Conservation (phyloP, 306 rosid species). For the Oemleria cerasiformis region DNA sequence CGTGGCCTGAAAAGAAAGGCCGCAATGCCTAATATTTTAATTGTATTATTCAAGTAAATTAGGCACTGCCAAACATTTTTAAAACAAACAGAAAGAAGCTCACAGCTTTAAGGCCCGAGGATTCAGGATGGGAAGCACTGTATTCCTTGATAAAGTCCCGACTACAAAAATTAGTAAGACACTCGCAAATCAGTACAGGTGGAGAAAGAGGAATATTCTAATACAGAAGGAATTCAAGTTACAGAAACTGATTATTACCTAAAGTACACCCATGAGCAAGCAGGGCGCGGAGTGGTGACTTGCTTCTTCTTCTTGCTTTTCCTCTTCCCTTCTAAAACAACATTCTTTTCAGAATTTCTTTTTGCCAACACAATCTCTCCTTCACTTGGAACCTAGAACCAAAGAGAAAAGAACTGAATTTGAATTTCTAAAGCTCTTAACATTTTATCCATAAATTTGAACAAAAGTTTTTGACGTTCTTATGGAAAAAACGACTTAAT, state of each 20-base stretch:
- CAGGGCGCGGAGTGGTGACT: constrained; percentile 34
- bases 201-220: background rate
- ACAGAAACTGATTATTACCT: constrained; percentile 19
- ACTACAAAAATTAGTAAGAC: constrained; percentile 11
- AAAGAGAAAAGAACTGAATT: background rate
- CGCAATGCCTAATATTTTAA: background rate
- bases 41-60: background rate
- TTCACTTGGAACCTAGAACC: constrained; percentile 11
- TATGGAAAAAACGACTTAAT: background rate
- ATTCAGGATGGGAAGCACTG: constrained; percentile 43
- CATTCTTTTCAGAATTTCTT: constrained; percentile 15
- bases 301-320: constrained; percentile 30
- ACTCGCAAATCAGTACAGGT: background rate
- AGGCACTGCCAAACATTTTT: background rate
- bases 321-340: constrained; percentile 19
- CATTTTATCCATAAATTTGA: background rate
- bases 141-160: constrained; percentile 39
- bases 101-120: constrained; percentile 45
- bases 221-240: background rate
- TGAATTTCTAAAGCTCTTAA: too few relatives aligned
- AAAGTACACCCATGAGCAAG: constrained; percentile 46
- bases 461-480: background rate
- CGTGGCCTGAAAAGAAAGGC: constrained; percentile 31
- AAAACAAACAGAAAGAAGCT: constrained; percentile 16
- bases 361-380: constrained; percentile 18